These are phyloP conservation scores for Scutellospora calospora DNA, from an alignment of 371 early-diverging fungal species.

Conservation along the genomic window DNA sequence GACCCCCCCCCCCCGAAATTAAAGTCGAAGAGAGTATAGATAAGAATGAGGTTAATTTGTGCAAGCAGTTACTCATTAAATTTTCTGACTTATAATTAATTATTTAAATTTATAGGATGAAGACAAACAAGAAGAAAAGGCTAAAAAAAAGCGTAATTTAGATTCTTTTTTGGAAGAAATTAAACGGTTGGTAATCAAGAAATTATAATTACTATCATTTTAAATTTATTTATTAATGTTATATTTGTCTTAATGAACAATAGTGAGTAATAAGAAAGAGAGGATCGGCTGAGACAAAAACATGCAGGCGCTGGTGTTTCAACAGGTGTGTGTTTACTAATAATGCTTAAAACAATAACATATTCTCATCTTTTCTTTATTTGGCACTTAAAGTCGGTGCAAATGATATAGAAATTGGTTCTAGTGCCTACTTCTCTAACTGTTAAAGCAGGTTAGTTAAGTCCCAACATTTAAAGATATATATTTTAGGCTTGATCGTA, in stretches of 20 bases:
- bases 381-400: not conserved
- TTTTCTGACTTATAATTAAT: not conserved
- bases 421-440: slow-evolving; percentile 44
- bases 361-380: too few species aligned
- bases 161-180: slow-evolving; percentile 88
- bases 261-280: slow-evolving; percentile 58
- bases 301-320: slow-evolving; percentile 39
- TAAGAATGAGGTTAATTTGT: not conserved
- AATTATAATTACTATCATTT: not conserved
- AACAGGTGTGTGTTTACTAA: slow-evolving; percentile 11
- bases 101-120: slow-evolving; percentile 17
- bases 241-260: not conserved
- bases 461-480: not conserved
- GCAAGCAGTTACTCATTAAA: not conserved
- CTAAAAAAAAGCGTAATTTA: slow-evolving; percentile 79
- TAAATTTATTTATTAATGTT: not conserved
- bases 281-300: slow-evolving; percentile 50
- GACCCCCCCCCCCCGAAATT: not conserved
- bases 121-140: slow-evolving; percentile 51
- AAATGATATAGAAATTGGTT: slow-evolving; percentile 19
- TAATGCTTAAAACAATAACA: not conserved
- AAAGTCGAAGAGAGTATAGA: not conserved
- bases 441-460: slow-evolving; percentile 52
- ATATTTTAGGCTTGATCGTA: not conserved
- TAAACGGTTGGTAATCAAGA: slow-evolving; percentile 61